phyloP scores from a whole-genome alignment of 768 basidiomycete species.

The Serendipita vermifera region DNA sequence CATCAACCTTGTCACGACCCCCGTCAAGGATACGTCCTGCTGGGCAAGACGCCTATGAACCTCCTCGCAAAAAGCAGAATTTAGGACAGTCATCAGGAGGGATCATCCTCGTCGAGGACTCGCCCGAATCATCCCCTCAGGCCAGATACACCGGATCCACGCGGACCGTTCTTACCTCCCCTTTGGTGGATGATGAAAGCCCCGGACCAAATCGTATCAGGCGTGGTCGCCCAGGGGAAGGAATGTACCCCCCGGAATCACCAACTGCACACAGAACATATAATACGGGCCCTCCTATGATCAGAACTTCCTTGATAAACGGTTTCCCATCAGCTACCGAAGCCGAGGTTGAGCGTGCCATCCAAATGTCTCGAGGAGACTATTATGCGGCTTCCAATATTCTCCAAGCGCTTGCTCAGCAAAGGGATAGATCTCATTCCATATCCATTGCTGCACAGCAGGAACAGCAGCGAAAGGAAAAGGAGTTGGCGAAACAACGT shows the following conservation, averaged over 20 bases:
- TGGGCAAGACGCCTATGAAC: not conserved
- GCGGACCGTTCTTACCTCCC: not conserved
- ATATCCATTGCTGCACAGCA: not conserved
- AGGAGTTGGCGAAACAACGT: constrained; percentile 1
- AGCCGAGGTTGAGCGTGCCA: no score
- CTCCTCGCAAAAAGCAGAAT: constrained; percentile 6
- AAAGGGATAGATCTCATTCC: not conserved
- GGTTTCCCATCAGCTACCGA: no score
- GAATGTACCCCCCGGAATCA: not conserved
- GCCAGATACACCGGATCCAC: not conserved
- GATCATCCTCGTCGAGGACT: not conserved
- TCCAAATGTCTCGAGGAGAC: no score
- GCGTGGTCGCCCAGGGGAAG: not conserved
- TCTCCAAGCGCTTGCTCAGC: not conserved
- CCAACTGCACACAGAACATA: no score
- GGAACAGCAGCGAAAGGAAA: not conserved
- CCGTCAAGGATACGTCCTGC: not conserved
- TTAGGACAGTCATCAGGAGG: not conserved
- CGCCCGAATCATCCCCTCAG: not conserved
- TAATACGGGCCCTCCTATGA: no score
- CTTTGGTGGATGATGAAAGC: constrained; percentile 1
- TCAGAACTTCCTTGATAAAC: no score
- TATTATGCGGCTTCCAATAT: no score
- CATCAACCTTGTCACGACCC: not conserved
- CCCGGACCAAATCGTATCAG: constrained; percentile 1